Evolutionary conservation across 768 basidiomycete genomes (phyloP).

Genomic region (Chlorophyllum brunneum): DNA sequence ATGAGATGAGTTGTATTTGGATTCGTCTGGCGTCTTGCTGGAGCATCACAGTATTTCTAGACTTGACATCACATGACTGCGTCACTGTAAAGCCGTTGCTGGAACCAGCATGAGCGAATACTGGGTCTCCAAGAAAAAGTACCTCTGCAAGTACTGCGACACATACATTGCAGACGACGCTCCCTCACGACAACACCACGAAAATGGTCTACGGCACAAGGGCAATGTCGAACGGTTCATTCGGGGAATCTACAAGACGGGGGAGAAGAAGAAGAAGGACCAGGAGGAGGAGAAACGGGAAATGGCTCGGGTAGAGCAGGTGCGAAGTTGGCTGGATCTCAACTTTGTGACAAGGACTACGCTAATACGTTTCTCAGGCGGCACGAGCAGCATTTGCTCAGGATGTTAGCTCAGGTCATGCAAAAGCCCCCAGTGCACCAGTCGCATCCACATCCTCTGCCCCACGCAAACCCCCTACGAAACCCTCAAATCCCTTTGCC

Average conservation of each 20-base stretch:
- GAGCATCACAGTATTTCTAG: too few relatives aligned
- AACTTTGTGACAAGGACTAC: not conserved
- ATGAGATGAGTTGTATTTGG: too few relatives aligned
- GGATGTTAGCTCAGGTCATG: slow-evolving; percentile 69
- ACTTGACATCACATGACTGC: too few relatives aligned
- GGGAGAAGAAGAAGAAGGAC: slow-evolving; percentile 85
- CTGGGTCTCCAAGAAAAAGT: slow-evolving; percentile 91
- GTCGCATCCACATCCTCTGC: slow-evolving; percentile 28
- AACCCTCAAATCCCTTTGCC: slow-evolving; percentile 62
- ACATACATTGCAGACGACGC: slow-evolving; percentile 96
- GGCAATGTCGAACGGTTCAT: slow-evolving; percentile 94
- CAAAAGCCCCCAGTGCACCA: slow-evolving; percentile 34
- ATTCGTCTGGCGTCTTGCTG: too few relatives aligned
- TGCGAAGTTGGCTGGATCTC: slow-evolving; percentile 24
- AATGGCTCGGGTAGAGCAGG: slow-evolving; percentile 83
- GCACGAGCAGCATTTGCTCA: slow-evolving; percentile 77
- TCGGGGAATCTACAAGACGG: slow-evolving; percentile 87
- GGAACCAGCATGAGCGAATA: slow-evolving; percentile 71
- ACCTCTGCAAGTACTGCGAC: slow-evolving; percentile 96
- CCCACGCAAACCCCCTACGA: slow-evolving; percentile 40
- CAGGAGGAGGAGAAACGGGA: slow-evolving; percentile 82
- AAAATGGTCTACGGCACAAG: slow-evolving; percentile 90
- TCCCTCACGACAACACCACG: slow-evolving; percentile 87
- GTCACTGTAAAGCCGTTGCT: not conserved
- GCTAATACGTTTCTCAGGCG: slow-evolving; percentile 40